Base-by-base conservation (phyloP, 768 basidiomycete species). In the Trametes cubensis region DNA sequence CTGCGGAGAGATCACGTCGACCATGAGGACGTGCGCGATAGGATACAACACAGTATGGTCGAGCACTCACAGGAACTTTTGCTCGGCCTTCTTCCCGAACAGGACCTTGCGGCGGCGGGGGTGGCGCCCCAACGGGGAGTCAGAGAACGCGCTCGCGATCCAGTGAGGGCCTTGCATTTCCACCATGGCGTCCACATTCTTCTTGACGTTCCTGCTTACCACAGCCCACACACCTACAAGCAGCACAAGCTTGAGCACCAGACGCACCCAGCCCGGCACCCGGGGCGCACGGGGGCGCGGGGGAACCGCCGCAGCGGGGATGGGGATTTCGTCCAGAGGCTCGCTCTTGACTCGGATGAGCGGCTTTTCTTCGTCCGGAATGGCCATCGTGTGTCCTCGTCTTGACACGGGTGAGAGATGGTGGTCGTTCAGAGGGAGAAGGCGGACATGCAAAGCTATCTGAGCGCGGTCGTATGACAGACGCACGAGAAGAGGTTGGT, bases 31-130 rank as follows among this genome's bases (percentile, higher is more conserved):
- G 18, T 23, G 17, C 21, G 41, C 30, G 26, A 60, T 14, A 41
- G 6, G 26, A 11, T 6, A 7, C 10, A 4, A 20, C 28, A 26
- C 28, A 28, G 28, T 7, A 28, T 4, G 7, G 28, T 28, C 7
- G 28, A 7, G 40, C 40, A 57, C 81, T 67, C 62, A 81, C 81
- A 83, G 64, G 71, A 80, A 83, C 40, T 80, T 65, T 30, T 78
- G 61, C 71, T 83, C 82, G 1, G 80, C 79, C 40, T 70, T 64
- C 61, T 70, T 76, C 18, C 74, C 76, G 47, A 71, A 72, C 50
- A 75, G 61, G 21, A 73, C 69, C 40, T 67, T 69, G 56, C 67
- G 60, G 20, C 45, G 66, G 26, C 54, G 38, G 28, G 23, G 45
- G 2, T n/a, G 47, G 38, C 30, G 60, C 6, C 58, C 51, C 34